Conservation (phyloP, 2,329 filamentous ascomycete genomes). For the Clonostachys sp. region DNA sequence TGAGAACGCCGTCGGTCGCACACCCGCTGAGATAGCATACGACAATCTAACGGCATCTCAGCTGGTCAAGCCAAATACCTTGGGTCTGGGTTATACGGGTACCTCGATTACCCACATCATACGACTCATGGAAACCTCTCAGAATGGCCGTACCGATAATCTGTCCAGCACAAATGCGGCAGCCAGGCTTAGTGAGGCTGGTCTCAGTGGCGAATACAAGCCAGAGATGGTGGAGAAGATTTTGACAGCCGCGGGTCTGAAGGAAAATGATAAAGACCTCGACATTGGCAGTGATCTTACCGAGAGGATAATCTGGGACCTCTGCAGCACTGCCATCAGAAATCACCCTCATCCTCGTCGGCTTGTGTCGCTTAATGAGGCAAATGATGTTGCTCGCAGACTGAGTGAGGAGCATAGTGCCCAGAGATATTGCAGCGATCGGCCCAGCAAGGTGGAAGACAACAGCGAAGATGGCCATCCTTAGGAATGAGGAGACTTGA, state of each 20-base stretch:
- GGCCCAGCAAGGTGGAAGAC: slow-evolving; percentile 15
- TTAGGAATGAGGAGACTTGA: no score
- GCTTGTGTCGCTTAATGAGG: slow-evolving; percentile 50
- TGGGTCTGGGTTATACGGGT: not conserved
- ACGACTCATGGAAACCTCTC: not conserved
- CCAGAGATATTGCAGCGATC: slow-evolving; percentile 27
- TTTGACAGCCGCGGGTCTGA: slow-evolving; percentile 15
- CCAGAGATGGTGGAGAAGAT: slow-evolving; percentile 14
- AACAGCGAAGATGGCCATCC: slow-evolving; percentile 12
- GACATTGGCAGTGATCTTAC: slow-evolving; percentile 3
- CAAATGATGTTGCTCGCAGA: slow-evolving; percentile 53
- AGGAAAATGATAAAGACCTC: slow-evolving; percentile 1
- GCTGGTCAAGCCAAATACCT: slow-evolving; percentile 14
- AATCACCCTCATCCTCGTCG: slow-evolving; percentile 32
- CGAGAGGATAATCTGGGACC: slow-evolving; percentile 21
- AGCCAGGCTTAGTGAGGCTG: slow-evolving; percentile 10
- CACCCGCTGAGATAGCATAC: slow-evolving; percentile 63
- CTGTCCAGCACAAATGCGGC: slow-evolving; percentile 5
- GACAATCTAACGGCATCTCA: slow-evolving; percentile 42
- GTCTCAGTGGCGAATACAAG: slow-evolving; percentile 20
- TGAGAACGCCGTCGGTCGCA: slow-evolving; percentile 74
- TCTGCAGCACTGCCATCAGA: slow-evolving; percentile 22
- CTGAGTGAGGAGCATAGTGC: slow-evolving; percentile 42
- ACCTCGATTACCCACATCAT: not conserved
- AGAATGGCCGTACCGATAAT: not conserved